phyloP scores from a whole-genome alignment of 202 grass and related monocot species.

The Brachypodium distachyon region DNA sequence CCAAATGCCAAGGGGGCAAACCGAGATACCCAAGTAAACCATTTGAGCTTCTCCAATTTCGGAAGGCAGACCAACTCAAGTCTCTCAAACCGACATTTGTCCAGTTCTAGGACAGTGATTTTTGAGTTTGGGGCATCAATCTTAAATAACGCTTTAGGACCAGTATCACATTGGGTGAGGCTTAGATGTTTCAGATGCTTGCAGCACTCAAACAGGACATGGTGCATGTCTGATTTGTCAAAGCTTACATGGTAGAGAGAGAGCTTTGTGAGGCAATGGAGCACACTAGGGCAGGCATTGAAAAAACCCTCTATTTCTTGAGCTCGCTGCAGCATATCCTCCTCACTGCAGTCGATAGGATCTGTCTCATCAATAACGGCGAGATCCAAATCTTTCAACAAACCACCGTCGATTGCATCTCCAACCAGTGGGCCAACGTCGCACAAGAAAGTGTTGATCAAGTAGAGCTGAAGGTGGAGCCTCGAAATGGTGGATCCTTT shows the following conservation, averaged over 20 bases:
- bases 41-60: not conserved
- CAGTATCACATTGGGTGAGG: not conserved
- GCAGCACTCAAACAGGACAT: not conserved
- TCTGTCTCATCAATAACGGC: not conserved
- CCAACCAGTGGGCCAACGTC: not conserved
- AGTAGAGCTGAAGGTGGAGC: not conserved
- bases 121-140: not conserved
- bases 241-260: not conserved
- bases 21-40: not conserved
- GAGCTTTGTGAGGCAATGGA: not conserved
- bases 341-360: not conserved
- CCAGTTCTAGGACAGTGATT: not conserved
- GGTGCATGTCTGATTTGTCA: not conserved
- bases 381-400: not conserved
- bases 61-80: not conserved
- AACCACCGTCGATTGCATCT: not conserved
- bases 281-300: not conserved
- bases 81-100: not conserved
- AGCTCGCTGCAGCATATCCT: not conserved
- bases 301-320: not conserved
- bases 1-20: not conserved
- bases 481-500: not conserved
- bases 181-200: not conserved
- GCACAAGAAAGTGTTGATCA: not conserved
- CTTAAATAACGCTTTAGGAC: not conserved